phyloP scores from a whole-genome alignment of 495 filamentous ascomycete species.

The Aspergillus mulundensis region DNA sequence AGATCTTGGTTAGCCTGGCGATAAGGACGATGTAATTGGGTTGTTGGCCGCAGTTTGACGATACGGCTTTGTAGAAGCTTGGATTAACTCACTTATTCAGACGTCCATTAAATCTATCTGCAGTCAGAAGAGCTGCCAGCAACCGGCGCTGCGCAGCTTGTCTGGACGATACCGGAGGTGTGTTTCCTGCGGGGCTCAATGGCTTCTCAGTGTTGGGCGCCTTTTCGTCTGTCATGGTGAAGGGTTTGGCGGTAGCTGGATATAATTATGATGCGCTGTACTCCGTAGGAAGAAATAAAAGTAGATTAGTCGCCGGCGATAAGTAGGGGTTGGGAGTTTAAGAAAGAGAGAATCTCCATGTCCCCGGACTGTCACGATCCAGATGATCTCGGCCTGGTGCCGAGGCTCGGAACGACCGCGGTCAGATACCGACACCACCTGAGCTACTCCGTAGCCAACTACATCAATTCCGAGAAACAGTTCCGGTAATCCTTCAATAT shows the following conservation, averaged over 20 bases:
- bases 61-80: not conserved
- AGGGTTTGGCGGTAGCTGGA: not conserved
- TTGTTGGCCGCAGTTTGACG: not conserved
- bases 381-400: slow-evolving; percentile 7
- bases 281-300: slow-evolving; percentile 6
- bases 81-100: slow-evolving; percentile 31
- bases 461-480: not conserved
- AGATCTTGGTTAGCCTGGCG: slow-evolving; percentile 10
- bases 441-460: not conserved
- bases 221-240: slow-evolving; percentile 8
- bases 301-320: not conserved
- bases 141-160: slow-evolving; percentile 24
- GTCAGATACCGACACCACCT: not conserved
- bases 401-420: slow-evolving; percentile 18
- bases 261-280: slow-evolving; percentile 3
- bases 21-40: not conserved
- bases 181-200: slow-evolving; percentile 20
- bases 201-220: slow-evolving; percentile 19
- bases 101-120: slow-evolving; percentile 34
- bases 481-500: not conserved
- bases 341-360: not conserved
- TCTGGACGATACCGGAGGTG: slow-evolving; percentile 7
- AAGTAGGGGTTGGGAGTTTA: slow-evolving; percentile 8
- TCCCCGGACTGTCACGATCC: slow-evolving; percentile 3
- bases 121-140: slow-evolving; percentile 28